phyloP scores from a whole-genome alignment of 495 filamentous ascomycete genomes.

The Lepidopterella palustris region DNA sequence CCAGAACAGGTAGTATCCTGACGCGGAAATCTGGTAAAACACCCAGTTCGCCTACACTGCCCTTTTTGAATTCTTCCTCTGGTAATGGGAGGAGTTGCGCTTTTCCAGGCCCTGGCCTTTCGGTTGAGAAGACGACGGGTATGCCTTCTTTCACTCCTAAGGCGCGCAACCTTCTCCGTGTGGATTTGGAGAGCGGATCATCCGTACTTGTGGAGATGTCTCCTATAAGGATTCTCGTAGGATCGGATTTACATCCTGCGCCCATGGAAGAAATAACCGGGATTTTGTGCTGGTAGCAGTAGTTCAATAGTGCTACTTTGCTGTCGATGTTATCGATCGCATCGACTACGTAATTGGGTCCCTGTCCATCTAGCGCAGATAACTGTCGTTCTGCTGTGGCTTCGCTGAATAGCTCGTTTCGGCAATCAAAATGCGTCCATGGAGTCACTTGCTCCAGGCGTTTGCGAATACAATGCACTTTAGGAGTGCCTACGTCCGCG shows the following conservation, averaged over 20 bases:
- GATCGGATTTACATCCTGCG: slow-evolving; percentile 94
- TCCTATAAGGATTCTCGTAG: slow-evolving; percentile 81
- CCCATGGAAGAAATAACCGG: slow-evolving; percentile 93
- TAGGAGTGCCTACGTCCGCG: slow-evolving; percentile 89
- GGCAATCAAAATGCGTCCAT: slow-evolving; percentile 84
- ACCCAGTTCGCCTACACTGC: slow-evolving; percentile 78
- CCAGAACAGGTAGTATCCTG: slow-evolving; percentile 86
- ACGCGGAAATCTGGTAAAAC: slow-evolving; percentile 89
- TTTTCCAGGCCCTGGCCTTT: slow-evolving; percentile 87
- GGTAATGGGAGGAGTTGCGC: slow-evolving; percentile 78
- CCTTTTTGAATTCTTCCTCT: slow-evolving; percentile 83
- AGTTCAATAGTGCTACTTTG: slow-evolving; percentile 85
- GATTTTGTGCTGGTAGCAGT: slow-evolving; percentile 69
- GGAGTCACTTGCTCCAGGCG: slow-evolving; percentile 78
- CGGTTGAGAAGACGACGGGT: slow-evolving; percentile 86
- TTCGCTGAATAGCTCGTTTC: slow-evolving; percentile 75
- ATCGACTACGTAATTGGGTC: slow-evolving; percentile 84
- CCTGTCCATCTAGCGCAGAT: slow-evolving; percentile 55
- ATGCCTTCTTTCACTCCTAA: slow-evolving; percentile 78
- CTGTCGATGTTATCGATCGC: slow-evolving; percentile 98
- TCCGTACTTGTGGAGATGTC: slow-evolving; percentile 88
- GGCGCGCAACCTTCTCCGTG: slow-evolving; percentile 69
- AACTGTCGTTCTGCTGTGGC: slow-evolving; percentile 58
- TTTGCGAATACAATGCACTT: slow-evolving; percentile 75
- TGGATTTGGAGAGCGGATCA: slow-evolving; percentile 81